These are phyloP conservation scores for Aethionema arabicum DNA, from an alignment of 345 rosid species.

Conservation along the genomic window DNA sequence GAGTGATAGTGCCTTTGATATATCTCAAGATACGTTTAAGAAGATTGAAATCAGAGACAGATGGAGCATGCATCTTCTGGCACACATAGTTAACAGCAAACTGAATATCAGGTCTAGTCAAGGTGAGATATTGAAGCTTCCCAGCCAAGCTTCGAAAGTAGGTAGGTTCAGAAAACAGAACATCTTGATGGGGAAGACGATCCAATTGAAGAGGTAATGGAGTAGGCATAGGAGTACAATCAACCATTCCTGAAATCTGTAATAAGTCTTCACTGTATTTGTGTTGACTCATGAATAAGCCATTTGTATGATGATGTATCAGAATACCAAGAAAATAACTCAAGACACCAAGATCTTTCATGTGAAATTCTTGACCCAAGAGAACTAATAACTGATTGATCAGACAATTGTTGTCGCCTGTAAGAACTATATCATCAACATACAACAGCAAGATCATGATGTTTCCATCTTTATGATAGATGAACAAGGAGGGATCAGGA, in stretches of 20 bases:
- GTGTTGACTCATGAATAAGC: neutral
- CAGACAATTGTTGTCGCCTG: no score
- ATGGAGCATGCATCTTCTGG: neutral
- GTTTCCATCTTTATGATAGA: neutral
- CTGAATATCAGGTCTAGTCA: neutral
- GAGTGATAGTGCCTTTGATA: no score
- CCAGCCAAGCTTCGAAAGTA: neutral
- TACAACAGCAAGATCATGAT: no score
- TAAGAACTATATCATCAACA: no score
- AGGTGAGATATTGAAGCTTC: neutral
- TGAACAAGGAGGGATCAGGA: neutral
- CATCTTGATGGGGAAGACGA: no score
- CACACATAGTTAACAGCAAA: neutral
- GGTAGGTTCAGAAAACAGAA: neutral
- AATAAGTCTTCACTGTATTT: neutral
- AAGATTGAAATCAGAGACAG: accelerated
- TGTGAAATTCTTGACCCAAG: no score
- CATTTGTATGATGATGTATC: no score
- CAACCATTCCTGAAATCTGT: neutral
- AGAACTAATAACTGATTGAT: no score
- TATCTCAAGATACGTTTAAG: no score
- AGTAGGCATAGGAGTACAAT: neutral
- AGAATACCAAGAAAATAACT: neutral
- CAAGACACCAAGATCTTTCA: no score
- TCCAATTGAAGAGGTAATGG: neutral